phyloP scores from a whole-genome alignment of 352 stramenopile species.

The Aphanomyces stellatus region DNA sequence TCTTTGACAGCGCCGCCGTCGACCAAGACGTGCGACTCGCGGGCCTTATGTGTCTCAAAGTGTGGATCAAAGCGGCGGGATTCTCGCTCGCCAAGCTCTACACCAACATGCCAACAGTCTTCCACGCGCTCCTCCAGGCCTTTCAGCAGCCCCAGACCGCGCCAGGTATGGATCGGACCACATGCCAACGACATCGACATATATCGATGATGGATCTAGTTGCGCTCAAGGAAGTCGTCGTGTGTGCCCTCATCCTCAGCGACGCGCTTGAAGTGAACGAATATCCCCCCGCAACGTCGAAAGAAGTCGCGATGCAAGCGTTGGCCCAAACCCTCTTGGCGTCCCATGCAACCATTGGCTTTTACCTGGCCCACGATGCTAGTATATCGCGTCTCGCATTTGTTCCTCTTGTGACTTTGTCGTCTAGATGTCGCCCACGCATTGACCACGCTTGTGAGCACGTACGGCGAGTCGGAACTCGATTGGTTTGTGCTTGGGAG shows the following conservation, averaged over 20 bases:
- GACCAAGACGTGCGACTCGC: not conserved
- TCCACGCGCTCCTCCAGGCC: slow-evolving; percentile 4
- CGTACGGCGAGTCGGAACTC: slow-evolving; percentile 15
- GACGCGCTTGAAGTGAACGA: slow-evolving; percentile 15
- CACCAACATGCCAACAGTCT: slow-evolving; percentile 9
- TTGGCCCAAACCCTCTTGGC: not conserved
- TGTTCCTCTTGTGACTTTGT: not conserved
- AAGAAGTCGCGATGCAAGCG: slow-evolving; percentile 5
- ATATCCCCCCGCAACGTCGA: slow-evolving; percentile 9
- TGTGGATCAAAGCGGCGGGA: slow-evolving; percentile 18
- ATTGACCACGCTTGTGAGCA: slow-evolving; percentile 4
- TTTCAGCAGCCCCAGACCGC: not conserved
- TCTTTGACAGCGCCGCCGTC: not conserved
- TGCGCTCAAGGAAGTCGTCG: slow-evolving; percentile 10
- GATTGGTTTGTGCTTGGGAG: slow-evolving; percentile 15
- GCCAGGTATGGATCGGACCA: not conserved
- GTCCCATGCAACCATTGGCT: not conserved
- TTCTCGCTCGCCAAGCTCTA: slow-evolving; percentile 19
- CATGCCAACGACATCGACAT: not conserved
- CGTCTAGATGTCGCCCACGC: slow-evolving; percentile 16
- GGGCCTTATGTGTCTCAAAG: slow-evolving; percentile 7
- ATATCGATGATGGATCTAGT: slow-evolving; percentile 7
- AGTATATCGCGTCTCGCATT: not conserved
- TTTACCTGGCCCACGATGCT: slow-evolving; percentile 2
- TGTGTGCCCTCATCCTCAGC: slow-evolving; percentile 15